Evolutionary conservation across 371 early-diverging fungal species (phyloP), one percentile per base, ranked within the genome.

Genomic region (Mucor indicus): DNA sequence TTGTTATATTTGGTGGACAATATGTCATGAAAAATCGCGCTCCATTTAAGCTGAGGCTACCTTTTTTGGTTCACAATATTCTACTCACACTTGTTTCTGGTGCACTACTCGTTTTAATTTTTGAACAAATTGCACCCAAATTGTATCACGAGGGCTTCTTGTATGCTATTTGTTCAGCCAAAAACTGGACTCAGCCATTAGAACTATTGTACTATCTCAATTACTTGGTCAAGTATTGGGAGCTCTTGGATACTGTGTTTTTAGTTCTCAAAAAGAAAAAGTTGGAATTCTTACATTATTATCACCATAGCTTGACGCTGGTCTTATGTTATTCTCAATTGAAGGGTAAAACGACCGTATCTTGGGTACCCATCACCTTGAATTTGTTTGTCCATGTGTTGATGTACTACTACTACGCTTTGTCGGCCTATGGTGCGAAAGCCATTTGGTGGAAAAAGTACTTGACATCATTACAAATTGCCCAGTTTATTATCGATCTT

Each of bases 371-470:
- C 36, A 84, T 90, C 47, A 57, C 66, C 8, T 69, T 93, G 47
- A 92, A 93, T 68, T 68, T 93, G 68, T 67, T 79, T 16, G 92
- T 93, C 2, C 94, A 93, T 57, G 88, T 90, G 25, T 67, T 90
- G 52, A 92, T 92, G 92, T 89, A 90, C 70, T 89, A 87, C 59
- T 92, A 90, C 72, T 93, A 92, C 74, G 89, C 82, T 67, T 83
- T 86, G 44, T 85, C 91, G 4, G 80, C 89, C 20, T 69, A 86
- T 27, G 86, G 88, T 32, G 84, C 77, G 62, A 76, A 74, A 56
- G 75, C n/a, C n/a, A n/a, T 90, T 50, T 92, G 91, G 92, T 92
- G 92, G 92, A 92, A 93, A 77, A 79, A 86, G 57, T 82, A 87
- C 55, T 74, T 93, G 39, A 93, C 94, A 39, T 83, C 90, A 3